Conservation (phyloP, 768 basidiomycete genomes). For the Phallus indusiatus region DNA sequence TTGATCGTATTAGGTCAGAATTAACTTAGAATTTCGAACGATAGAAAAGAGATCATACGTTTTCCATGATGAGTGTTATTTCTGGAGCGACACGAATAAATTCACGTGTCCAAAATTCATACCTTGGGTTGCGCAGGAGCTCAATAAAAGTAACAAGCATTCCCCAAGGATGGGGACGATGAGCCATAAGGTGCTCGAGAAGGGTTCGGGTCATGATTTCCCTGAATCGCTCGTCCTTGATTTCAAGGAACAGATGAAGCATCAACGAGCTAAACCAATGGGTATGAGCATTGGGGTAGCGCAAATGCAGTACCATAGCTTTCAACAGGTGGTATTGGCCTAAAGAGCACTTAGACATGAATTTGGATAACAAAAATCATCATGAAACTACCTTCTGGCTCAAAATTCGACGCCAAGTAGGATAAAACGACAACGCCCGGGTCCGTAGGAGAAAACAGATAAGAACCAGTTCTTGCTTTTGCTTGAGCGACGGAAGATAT, state of each 20-base stretch:
- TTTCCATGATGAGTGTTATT: slow-evolving; percentile 76
- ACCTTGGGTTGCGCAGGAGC: slow-evolving; percentile 80
- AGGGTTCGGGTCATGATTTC: slow-evolving; percentile 85
- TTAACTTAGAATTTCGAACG: neutral
- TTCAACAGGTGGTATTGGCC: slow-evolving; percentile 93
- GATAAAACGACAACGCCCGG: slow-evolving; percentile 80
- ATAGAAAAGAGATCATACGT: slow-evolving; percentile 39
- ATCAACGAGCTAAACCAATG: slow-evolving; percentile 94
- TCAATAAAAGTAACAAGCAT: slow-evolving; percentile 90
- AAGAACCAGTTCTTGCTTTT: slow-evolving; percentile 73
- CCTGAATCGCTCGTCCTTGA: slow-evolving; percentile 65
- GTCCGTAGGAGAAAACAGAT: slow-evolving; percentile 72
- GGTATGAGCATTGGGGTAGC: slow-evolving; percentile 97
- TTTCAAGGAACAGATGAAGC: slow-evolving; percentile 77
- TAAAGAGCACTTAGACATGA: slow-evolving; percentile 21
- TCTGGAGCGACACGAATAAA: slow-evolving; percentile 81
- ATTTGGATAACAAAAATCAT: neutral
- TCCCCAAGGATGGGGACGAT: slow-evolving; percentile 96
- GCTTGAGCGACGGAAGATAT: slow-evolving; percentile 85
- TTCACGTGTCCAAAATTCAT: slow-evolving; percentile 85
- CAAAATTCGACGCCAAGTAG: slow-evolving; percentile 74
- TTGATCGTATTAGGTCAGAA: neutral
- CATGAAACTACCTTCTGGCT: slow-evolving; percentile 66
- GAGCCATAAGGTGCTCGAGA: slow-evolving; percentile 87
- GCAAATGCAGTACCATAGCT: slow-evolving; percentile 88